phyloP scores from a whole-genome alignment of 2,329 filamentous ascomycete genomes.

The Mollisiaceae sp. region DNA sequence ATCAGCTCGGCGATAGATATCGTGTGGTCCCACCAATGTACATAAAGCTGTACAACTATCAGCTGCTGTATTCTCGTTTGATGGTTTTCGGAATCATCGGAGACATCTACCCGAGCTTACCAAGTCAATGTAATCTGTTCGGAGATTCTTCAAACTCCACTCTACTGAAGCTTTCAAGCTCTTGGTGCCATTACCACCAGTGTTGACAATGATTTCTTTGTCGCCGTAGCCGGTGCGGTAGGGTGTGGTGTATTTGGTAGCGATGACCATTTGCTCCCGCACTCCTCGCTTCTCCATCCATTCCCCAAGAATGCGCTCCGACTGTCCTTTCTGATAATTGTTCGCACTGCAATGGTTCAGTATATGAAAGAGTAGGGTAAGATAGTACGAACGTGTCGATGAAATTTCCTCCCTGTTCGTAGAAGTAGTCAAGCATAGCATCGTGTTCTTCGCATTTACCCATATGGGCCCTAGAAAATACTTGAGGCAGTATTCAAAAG shows the following conservation, averaged over 20 bases:
- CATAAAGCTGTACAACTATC: conserved; percentile 19
- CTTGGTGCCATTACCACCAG: conserved; percentile 22
- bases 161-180: conserved; percentile 17
- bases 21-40: conserved; percentile 54
- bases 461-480: conserved; percentile 9
- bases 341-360: conserved; percentile 40
- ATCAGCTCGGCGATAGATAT: conserved; percentile 68
- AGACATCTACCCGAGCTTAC: conserved; percentile 6
- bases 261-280: conserved; percentile 56
- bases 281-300: conserved; percentile 56
- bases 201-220: conserved; percentile 21
- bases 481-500: neutral
- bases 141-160: conserved; percentile 19
- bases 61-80: neutral
- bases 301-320: conserved; percentile 60
- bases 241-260: conserved; percentile 52
- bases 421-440: conserved; percentile 61
- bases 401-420: conserved; percentile 64
- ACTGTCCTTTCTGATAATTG: conserved; percentile 62
- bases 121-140: conserved; percentile 18
- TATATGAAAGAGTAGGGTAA: conserved; percentile 42
- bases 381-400: conserved; percentile 51
- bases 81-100: conserved; percentile 5
- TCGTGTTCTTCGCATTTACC: conserved; percentile 37
- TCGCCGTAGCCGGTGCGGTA: conserved; percentile 39